Evolutionary conservation across 495 filamentous ascomycete species (phyloP), one percentile per base, ranked within the genome.

Genomic region (Chaetomium cochliodes): DNA sequence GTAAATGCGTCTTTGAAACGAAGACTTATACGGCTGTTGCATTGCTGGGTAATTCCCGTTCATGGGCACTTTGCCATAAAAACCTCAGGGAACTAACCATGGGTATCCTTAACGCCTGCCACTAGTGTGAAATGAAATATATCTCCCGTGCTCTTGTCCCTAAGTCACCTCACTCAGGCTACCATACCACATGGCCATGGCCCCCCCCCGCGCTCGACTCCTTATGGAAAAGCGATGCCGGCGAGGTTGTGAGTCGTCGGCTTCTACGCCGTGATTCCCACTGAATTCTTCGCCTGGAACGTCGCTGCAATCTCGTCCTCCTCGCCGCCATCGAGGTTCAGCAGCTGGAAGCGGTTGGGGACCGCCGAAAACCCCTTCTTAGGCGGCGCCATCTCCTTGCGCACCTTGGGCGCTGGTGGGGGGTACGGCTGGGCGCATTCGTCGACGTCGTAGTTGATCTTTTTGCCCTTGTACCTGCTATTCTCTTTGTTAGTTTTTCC

Each of bases 401-500:
- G 74, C 44, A 66, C 58, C 56, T 64, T 72, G 13, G 61, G 62
- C 53, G 62, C 67, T 15, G 57, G 69, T 26, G 65, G 41, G 0
- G 72, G 72, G 58, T 89, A 74, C 22, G 89, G 82, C 62, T 84
- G 82, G 26, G 85, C 84, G 69, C 92, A 96, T 58, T 93, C 90
- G 66, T 96, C 92, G 0, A 78, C 76, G 64, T 83, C 87, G 80
- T 87, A 94, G 23, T 86, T 84, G 68, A 96, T 87, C 62, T 81
- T 86, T 67, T 82, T 85, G 30, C 86, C 85, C 69, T 90, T 91
- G 78, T 96, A 96, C n/a, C 78, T 79, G 13, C 79, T 81, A 46
- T 25, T 56, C 3, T 9, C 7, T 12, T 9, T 25, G 62, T 72
- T 33, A 71, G 55, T 20, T 54, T 20, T 54, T 55, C 13, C 4